Percentiles rank a stretch among this genome's conserved stretches.
Evolutionary conservation across 1,284 basidiomycete species (phyloP).

Genomic region (Cystobasidiaceae sp.): DNA sequence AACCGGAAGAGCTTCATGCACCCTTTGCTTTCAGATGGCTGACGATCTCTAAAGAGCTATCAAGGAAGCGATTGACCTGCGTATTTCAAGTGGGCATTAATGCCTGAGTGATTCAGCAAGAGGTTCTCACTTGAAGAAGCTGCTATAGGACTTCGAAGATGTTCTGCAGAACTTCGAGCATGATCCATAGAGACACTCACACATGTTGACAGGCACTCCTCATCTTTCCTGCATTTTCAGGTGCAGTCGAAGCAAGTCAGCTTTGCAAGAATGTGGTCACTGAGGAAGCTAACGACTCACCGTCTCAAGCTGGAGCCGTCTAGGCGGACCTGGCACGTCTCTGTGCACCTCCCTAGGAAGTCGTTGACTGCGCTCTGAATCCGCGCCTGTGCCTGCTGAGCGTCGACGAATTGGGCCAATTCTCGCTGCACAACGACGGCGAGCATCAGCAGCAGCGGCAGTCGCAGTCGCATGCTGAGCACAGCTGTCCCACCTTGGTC

Average conservation of each 20-base stretch:
- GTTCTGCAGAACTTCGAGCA: not conserved
- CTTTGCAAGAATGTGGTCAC: no score
- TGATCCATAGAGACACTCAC: conserved; percentile 1
- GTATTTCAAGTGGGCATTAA: conserved; percentile 8
- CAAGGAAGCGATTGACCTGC: conserved; percentile 64
- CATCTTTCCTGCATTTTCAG: conserved; percentile 24
- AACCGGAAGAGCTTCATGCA: no score
- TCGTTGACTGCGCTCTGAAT: conserved; percentile 52
- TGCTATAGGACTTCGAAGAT: no score
- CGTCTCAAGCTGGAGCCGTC: conserved; percentile 13
- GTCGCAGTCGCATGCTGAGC: not conserved
- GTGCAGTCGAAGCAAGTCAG: no score
- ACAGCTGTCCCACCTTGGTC: conserved; percentile 14
- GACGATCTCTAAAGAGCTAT: conserved; percentile 82
- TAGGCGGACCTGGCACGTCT: conserved; percentile 24
- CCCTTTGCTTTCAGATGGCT: conserved; percentile 61
- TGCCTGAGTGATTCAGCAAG: not conserved
- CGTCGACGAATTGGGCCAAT: conserved; percentile 73
- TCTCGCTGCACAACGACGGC: conserved; percentile 60
- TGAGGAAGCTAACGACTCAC: no score
- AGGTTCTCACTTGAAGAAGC: not conserved
- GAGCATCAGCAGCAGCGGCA: not conserved
- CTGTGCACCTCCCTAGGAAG: conserved; percentile 16
- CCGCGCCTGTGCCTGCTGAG: conserved; percentile 78
- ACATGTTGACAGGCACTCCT: conserved; percentile 29